Evolutionary conservation across 1,284 basidiomycete genomes (phyloP).

Genomic region (Austroboletus niveus): DNA sequence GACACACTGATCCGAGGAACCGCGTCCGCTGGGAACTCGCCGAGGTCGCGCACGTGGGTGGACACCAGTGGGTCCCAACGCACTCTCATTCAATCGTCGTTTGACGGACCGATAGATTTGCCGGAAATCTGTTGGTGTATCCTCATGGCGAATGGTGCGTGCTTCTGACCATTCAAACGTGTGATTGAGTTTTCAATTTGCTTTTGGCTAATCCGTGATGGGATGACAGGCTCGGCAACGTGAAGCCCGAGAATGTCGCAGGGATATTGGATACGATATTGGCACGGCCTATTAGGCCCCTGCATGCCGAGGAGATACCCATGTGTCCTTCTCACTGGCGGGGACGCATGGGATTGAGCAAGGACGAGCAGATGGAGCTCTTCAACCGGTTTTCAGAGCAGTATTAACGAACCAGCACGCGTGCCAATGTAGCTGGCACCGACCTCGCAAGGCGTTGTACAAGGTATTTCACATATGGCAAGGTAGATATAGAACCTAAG

Average conservation of each 20-base stretch:
- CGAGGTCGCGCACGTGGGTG: slow-evolving; percentile 79
- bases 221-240: slow-evolving; percentile 53
- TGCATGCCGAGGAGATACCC: slow-evolving; percentile 34
- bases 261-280: slow-evolving; percentile 51
- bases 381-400: slow-evolving; percentile 15
- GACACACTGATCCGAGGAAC: slow-evolving; percentile 24
- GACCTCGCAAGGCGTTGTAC: no score
- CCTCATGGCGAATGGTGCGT: slow-evolving; percentile 79
- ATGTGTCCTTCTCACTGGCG: slow-evolving; percentile 58
- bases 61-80: slow-evolving; percentile 65
- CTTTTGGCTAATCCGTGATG: not conserved
- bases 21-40: slow-evolving; percentile 44
- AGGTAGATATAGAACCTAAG: not conserved
- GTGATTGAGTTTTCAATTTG: not conserved
- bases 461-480: no score
- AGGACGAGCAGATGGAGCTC: slow-evolving; percentile 56
- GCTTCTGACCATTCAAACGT: no score
- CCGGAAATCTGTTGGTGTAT: slow-evolving; percentile 75
- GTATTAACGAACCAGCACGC: not conserved
- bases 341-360: slow-evolving; percentile 71
- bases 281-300: slow-evolving; percentile 31
- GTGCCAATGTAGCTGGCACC: no score
- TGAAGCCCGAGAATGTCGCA: slow-evolving; percentile 56
- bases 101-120: slow-evolving; percentile 48
- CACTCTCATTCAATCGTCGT: not conserved